Percentiles rank a stretch among this genome's conserved stretches.
These are phyloP conservation scores for Saccharum officinarum DNA, from an alignment of 176 grass and related monocot species.

Conservation along the genomic window DNA sequence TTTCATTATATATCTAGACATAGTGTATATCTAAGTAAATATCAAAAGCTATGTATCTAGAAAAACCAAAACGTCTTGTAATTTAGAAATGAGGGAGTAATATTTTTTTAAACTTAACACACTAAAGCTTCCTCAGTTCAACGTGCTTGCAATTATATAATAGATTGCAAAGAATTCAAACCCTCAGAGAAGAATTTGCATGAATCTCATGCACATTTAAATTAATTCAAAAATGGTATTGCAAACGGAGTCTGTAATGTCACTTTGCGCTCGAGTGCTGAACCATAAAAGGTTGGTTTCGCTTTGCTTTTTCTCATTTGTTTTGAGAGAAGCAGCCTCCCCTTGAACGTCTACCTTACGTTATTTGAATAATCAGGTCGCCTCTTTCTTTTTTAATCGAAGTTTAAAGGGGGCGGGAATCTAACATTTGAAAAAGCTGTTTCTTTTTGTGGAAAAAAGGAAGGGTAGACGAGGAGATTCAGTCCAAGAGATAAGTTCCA, in stretches of 20 bases:
- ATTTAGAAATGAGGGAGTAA: too few species aligned
- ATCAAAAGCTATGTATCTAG: too few species aligned
- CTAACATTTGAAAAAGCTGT: constrained; percentile 27
- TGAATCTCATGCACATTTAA: neutral
- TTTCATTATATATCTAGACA: too few species aligned
- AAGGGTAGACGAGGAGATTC: constrained; percentile 7
- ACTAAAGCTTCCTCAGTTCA: neutral
- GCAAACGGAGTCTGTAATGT: neutral
- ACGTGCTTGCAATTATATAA: neutral
- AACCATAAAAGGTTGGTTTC: neutral
- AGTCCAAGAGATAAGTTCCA: neutral
- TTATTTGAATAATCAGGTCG: constrained; percentile 18
- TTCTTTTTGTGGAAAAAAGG: constrained; percentile 8
- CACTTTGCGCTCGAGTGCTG: neutral
- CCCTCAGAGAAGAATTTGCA: too few species aligned
- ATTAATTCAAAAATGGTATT: neutral
- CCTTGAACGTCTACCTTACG: neutral
- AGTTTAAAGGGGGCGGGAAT: neutral
- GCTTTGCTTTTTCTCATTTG: neutral
- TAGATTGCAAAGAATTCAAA: neutral
- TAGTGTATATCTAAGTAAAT: too few species aligned
- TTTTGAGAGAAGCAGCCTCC: neutral
- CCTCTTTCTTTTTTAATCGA: neutral
- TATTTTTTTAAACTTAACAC: neutral
- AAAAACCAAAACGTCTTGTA: too few species aligned